Base-by-base conservation (phyloP, 2,329 filamentous ascomycete genomes). In the Trichophyton equinum region DNA sequence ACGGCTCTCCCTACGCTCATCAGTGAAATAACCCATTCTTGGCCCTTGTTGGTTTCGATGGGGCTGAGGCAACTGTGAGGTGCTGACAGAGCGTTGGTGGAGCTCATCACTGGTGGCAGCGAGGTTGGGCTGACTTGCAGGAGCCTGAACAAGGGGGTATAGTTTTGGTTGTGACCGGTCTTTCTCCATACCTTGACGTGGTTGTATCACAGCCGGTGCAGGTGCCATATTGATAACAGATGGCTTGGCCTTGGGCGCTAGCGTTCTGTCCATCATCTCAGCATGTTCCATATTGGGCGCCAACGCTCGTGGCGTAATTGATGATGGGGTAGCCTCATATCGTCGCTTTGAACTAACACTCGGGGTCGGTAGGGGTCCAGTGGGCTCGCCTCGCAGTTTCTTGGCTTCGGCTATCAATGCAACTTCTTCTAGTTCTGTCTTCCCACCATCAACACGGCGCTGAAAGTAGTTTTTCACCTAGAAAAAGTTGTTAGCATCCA, bases 391-490 rank as follows among this genome's bases (percentile, higher is more conserved):
- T 47, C 74, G 71, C 44, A 71, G 65, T 61, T 76, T 77, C 67
- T 74, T 77, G 18, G 70, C 70, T 63, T 79, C 77, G 4, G 77
- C 75, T 15, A 71, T 66, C n/a, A 69, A 64, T 47, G 75, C 73
- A 27, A 74, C 69, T 36, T 75, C 70, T 60, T 78, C 77, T 57
- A 79, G 73, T 22, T 77, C 75, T 56, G 70, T 72, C 61, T 76
- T 74, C 1, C 75, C 76, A 3, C 71, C 71, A 58, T 76, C 75
- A 36, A 77, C 67, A 49, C 73, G 73, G 49, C 77, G 73, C 61
- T 75, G 71, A 62, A 75, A 79, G 64, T 79, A 77, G 60, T 80
- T 80, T 70, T 78, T 78, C 55, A 79, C 77, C 76, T 78, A 47
- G 8, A 51, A 2, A 57, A 33, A 25, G 60, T 51, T 66, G 18